These are phyloP conservation scores for Cladorrhinum sp. DNA, from an alignment of 2,329 filamentous ascomycete genomes.

Conservation along the genomic window DNA sequence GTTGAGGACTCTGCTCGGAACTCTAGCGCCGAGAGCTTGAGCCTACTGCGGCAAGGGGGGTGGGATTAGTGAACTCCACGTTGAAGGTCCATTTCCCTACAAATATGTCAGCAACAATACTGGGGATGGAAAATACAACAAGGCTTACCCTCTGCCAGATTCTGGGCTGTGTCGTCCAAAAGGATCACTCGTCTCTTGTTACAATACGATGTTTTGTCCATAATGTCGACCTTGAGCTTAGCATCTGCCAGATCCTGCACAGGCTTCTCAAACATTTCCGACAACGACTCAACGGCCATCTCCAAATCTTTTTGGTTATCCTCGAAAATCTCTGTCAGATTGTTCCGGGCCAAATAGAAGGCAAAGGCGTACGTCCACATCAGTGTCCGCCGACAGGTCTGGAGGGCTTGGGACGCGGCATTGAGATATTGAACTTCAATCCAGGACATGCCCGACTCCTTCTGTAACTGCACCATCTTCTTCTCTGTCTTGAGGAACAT, in stretches of 20 bases:
- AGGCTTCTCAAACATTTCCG: constrained; percentile 99
- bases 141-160: constrained; percentile 74
- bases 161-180: constrained; percentile 88
- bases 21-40: constrained; percentile 29
- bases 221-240: constrained; percentile 96
- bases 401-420: constrained; percentile 85
- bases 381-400: constrained; percentile 94
- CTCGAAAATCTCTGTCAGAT: constrained; percentile 94
- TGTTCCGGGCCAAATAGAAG: constrained; percentile 94
- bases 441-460: constrained; percentile 93
- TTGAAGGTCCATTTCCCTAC: constrained; percentile 49
- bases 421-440: constrained; percentile 98
- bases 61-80: constrained; percentile 31
- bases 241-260: constrained; percentile 77
- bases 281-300: constrained; percentile 92
- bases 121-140: neutral
- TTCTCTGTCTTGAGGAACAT: constrained; percentile 95
- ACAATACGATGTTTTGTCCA: constrained; percentile 98
- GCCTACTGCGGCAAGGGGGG: constrained; percentile 15
- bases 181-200: constrained; percentile 87
- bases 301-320: constrained; percentile 98
- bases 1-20: neutral
- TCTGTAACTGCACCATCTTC: constrained; percentile 97
- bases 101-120: constrained; percentile 25
- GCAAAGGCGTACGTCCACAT: constrained; percentile 99